phyloP scores from a whole-genome alignment of 2,329 filamentous ascomycete genomes.

The Geosmithia morbida region DNA sequence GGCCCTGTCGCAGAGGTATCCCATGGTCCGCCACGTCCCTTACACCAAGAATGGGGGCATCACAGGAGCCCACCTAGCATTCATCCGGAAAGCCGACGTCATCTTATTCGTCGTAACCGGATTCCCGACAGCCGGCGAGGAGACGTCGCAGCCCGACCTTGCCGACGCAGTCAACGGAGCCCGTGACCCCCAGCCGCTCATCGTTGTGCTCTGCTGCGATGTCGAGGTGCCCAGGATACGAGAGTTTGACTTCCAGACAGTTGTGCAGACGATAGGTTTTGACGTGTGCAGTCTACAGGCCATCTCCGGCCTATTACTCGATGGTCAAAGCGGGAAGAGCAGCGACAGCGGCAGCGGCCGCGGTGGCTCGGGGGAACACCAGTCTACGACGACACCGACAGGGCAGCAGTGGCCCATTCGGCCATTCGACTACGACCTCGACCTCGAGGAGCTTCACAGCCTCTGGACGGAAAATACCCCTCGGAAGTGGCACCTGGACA shows the following conservation, averaged over 20 bases:
- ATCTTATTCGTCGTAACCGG: conserved; percentile 48
- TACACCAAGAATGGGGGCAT: conserved; percentile 52
- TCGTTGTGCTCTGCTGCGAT: conserved; percentile 37
- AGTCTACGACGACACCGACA: too few relatives aligned
- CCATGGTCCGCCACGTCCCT: conserved; percentile 54
- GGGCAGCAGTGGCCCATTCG: conserved; percentile 22
- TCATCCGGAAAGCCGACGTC: conserved; percentile 43
- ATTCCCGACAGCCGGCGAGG: conserved; percentile 28
- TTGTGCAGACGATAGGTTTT: conserved; percentile 35
- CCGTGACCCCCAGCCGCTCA: conserved; percentile 32
- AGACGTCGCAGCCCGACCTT: conserved; percentile 35
- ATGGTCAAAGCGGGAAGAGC: conserved; percentile 1
- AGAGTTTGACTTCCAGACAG: conserved; percentile 31
- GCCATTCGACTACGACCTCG: conserved; percentile 21
- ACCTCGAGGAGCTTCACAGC: conserved; percentile 23
- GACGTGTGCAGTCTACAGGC: conserved; percentile 28
- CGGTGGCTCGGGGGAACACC: too few relatives aligned
- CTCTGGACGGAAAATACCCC: conserved; percentile 33
- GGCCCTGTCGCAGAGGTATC: conserved; percentile 43
- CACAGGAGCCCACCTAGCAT: conserved; percentile 46
- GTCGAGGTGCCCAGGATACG: conserved; percentile 20
- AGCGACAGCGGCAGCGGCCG: too few relatives aligned
- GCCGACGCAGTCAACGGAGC: conserved; percentile 27
- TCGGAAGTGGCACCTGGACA: conserved; percentile 28
- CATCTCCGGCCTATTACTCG: conserved; percentile 37